A percentile compares a stretch with the other conserved stretches of the same genome.
Conservation (phyloP, 495 filamentous ascomycete genomes). For the Peziza echinospora region DNA sequence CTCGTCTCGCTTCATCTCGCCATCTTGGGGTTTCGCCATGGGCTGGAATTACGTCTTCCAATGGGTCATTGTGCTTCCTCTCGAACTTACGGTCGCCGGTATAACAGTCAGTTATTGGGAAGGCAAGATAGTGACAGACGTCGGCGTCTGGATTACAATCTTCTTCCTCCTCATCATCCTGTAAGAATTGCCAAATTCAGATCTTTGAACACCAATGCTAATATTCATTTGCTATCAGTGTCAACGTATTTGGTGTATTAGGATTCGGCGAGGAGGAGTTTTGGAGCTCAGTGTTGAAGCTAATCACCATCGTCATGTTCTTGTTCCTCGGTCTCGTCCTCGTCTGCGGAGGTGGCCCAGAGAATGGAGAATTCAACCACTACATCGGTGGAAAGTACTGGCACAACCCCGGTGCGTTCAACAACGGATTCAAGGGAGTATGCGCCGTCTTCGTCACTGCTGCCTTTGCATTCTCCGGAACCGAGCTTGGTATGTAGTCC, state of each 20-base stretch:
- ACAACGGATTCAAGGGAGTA: slow-evolving; percentile 40
- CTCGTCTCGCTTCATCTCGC: slow-evolving; percentile 34
- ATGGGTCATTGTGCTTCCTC: slow-evolving; percentile 33
- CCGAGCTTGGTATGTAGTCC: slow-evolving; percentile 22
- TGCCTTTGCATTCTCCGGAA: slow-evolving; percentile 53
- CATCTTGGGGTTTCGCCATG: slow-evolving; percentile 30
- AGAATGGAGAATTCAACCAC: slow-evolving; percentile 6
- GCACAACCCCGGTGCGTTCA: slow-evolving; percentile 46
- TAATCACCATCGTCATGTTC: slow-evolving; percentile 25
- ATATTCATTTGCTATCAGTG: background rate
- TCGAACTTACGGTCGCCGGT: slow-evolving; percentile 32
- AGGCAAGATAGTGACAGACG: slow-evolving; percentile 5
- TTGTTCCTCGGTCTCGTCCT: slow-evolving; percentile 30
- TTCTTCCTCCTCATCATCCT: slow-evolving; percentile 34
- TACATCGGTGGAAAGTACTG: slow-evolving; percentile 42
- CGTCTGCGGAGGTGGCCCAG: slow-evolving; percentile 25
- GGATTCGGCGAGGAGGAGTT: slow-evolving; percentile 31
- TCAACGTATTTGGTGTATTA: slow-evolving; percentile 24
- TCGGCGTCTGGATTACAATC: slow-evolving; percentile 39
- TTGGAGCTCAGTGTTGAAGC: slow-evolving; percentile 26
- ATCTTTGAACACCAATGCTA: background rate
- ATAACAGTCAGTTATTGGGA: slow-evolving; percentile 21
- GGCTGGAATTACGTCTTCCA: slow-evolving; percentile 39
- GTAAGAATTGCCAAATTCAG: background rate
- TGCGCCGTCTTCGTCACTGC: slow-evolving; percentile 40